Base-by-base conservation (phyloP, 2,329 filamentous ascomycete genomes). In the Sporothrix luriei region DNA sequence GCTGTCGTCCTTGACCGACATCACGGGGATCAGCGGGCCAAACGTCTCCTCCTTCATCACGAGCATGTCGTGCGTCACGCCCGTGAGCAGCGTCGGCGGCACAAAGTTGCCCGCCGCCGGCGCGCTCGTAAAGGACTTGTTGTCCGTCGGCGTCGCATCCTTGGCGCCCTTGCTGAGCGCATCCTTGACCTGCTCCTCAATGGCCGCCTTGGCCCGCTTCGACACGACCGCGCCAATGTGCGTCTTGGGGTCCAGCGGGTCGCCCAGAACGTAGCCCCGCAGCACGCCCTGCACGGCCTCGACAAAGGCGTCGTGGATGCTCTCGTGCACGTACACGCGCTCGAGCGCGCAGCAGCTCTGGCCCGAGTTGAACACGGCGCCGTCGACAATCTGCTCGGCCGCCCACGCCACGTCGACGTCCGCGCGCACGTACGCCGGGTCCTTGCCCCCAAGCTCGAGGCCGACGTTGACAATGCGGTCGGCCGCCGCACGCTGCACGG, bases 31-130 rank as follows among this genome's bases (percentile, higher is more conserved):
- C 21, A 97, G 88, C 1, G 94, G 94, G 0, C 94, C 94, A 77
- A 98, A 98, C 0, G 94, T 97, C 83, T 98, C 94, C 74, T 97
- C 93, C 26, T 84, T 92, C 92, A 97, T 97, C 72, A 97, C 89
- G 4, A 82, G 81, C 94, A 97, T 97, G 72, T 83, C 84, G 80
- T 97, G 94, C 71, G 88, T 88, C 70, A 95, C 92, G 74, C 88
- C 85, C 19, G 88, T 91, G 70, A 98, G 83, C 43, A 98, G 85
- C 3, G 92, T 95, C 29, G 94, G 94, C 76, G 89, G 89, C 74
- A 97, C 90, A 77, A 91, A 98, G 82, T 97, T 49, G 48, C 48
- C 48, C 48, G 48, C 48, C 7, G 48, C 48, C 48, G 16, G 48
- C 48, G 19, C 48, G 10, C 85, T 89, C 74, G 83, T 82, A 79